Evolutionary conservation across 2,329 filamentous ascomycete genomes (phyloP), one percentile per base, ranked within the genome.

Genomic region (Achaetomium macrosporum): DNA sequence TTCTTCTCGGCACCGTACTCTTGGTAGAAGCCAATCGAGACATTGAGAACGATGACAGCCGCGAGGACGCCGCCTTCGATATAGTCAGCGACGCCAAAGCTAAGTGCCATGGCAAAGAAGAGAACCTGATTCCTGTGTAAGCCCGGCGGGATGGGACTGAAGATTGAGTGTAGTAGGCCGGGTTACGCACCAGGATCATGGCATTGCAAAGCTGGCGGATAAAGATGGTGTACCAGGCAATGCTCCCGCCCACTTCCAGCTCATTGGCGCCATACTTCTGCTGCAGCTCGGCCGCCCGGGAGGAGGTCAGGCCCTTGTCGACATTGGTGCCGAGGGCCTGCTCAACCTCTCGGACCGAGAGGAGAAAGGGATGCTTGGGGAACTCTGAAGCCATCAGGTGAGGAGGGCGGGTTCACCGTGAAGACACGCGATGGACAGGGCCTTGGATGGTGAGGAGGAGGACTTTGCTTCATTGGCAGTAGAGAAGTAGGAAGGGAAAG

Each of bases 131-230:
- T 77, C 17, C 12, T 11, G 39, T 53, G 45, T 60, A 17, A 55
- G 53, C 65, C 9, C 25, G 78, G 78, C 3, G 8, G 37, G 10
- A 17, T 20, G 44, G 71, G 74, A 56, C 4, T 7, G 25, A 25
- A 17, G 11, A 17, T 19, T 35, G 5, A 25, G 33, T 35, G 33
- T 12, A n/a, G 41, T 30, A 11, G 35, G 2, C 8, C n/a, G 3
- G 25, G 25, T 25, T 25, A 71, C 78, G 59, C 69, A 82, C 81
- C 62, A 90, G 69, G 52, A 87, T 86, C 87, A 90, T 89, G 53
- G 87, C 86, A 73, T 90, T 90, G 65, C 83, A 80, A 19, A 89
- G 68, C 66, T 90, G 87, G 61, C 85, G 84, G 53, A 86, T 71
- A 43, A 90, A 71, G 40, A 90, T 88, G 61, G 84, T 90, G 62